phyloP scores from a whole-genome alignment of 2,329 filamentous ascomycete genomes.

The Fusarium sp. region DNA sequence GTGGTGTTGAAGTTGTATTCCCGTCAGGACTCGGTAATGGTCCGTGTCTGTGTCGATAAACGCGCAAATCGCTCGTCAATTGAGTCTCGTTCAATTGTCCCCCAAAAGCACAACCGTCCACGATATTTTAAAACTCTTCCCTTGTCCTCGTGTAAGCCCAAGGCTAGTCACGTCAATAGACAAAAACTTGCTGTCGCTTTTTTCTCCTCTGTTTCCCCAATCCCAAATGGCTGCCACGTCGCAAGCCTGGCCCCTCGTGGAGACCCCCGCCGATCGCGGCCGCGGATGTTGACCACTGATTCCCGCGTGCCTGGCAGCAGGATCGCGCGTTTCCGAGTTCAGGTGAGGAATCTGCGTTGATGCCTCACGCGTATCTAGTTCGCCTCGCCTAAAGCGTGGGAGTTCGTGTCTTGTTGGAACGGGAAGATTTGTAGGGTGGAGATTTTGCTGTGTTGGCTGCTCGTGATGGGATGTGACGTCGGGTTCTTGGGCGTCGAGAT shows the following conservation, averaged over 20 bases:
- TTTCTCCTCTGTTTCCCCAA: slow-evolving; percentile 15
- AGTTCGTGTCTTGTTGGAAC: slow-evolving; percentile 22
- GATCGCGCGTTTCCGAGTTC: neutral
- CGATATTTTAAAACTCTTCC: neutral
- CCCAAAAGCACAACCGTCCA: neutral
- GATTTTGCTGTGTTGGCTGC: slow-evolving; percentile 32
- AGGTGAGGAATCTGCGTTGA: slow-evolving; percentile 28
- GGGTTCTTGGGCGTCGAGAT: slow-evolving; percentile 21
- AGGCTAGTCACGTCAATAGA: slow-evolving; percentile 1
- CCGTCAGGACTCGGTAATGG: neutral
- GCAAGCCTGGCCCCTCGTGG: slow-evolving; percentile 7
- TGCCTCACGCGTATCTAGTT: slow-evolving; percentile 26
- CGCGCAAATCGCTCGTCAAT: neutral
- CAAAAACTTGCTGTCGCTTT: neutral
- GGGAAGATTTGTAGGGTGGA: slow-evolving; percentile 25
- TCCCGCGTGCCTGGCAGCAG: slow-evolving; percentile 31
- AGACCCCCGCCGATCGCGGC: slow-evolving; percentile 36
- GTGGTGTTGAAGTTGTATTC: neutral
- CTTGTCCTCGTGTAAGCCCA: neutral
- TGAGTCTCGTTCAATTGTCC: neutral
- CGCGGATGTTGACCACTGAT: slow-evolving; percentile 35
- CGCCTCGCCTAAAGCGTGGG: slow-evolving; percentile 1
- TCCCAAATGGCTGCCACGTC: slow-evolving; percentile 44
- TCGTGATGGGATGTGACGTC: slow-evolving; percentile 19
- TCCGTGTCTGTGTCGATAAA: neutral